Base-by-base conservation (phyloP, 495 filamentous ascomycete genomes). In the Penicillium dipodomyicola region DNA sequence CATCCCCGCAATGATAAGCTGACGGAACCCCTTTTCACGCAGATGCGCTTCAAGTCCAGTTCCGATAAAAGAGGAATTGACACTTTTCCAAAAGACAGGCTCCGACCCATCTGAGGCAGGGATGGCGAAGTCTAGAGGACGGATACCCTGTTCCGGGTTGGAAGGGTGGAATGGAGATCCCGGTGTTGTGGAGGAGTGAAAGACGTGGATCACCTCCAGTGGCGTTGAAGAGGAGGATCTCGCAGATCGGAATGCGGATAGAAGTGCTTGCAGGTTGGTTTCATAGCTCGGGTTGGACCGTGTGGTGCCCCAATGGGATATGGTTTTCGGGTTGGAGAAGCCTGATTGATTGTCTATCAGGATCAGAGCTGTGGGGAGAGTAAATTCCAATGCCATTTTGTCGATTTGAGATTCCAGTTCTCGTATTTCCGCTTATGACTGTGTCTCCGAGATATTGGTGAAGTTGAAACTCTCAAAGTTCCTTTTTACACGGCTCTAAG, bases 341-440 rank as follows among this genome's bases (percentile, higher is more conserved):
- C 67, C 81, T 17, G 70, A 61, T 68, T 86, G 82, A 61, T 82
- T 80, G 69, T 86, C 81, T 51, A 86, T 83, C 44, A 86, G 69
- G 56, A 85, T 66, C 22, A 84, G 70, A 12, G 80, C 81, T 0
- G 81, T 83, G 11, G 73, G 71, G 5, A 43, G 55, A 40, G 46
- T 56, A 42, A 73, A 60, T 47, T 65, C 45, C 15, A 72, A 51
- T 41, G 56, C 0, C 54, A 59, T 64, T 48, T 46, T 61, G 12
- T 10, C n/a, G 7, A 14, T 15, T 29, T 10, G 25, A 6, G 35
- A 8, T 17, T 45, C 2, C 12, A 20, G 25, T 25, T 4, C 15
- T 9, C 2, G 33, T 25, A 14, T 39, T 45, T 14, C 0, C 40
- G 15, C 2, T 14, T 45, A 44, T 49, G n/a, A n/a, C n/a, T n/a